Percentiles rank a stretch among this genome's conserved stretches.
Evolutionary conservation across 2,329 filamentous ascomycete genomes (phyloP).

Genomic region (Chaetothyriales sp.): DNA sequence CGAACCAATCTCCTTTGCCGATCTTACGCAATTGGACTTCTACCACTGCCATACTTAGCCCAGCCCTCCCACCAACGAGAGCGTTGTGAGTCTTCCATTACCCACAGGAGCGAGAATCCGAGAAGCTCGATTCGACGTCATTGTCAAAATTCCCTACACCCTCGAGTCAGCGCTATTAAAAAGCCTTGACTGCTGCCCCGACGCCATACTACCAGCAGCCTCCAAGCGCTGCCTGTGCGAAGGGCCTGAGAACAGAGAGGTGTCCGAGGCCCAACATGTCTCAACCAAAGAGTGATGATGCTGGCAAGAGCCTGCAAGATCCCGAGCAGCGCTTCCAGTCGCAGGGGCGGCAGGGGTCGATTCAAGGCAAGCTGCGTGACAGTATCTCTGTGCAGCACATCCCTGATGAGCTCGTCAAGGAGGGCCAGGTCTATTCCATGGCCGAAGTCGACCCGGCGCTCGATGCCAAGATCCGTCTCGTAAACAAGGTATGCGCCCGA

Average conservation of each 20-base stretch:
- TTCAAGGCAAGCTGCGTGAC: conserved; percentile 4
- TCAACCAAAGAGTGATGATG: not conserved
- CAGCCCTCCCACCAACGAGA: not conserved
- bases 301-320: not conserved
- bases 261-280: not conserved
- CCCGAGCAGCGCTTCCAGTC: not conserved
- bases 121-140: not conserved
- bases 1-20: not conserved
- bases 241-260: not conserved
- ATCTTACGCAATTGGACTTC: not conserved
- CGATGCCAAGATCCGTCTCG: conserved; percentile 25
- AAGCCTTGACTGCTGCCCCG: too few species aligned
- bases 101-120: not conserved
- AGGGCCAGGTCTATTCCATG: conserved; percentile 16
- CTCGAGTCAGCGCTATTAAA: not conserved
- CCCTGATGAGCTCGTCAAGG: conserved; percentile 5
- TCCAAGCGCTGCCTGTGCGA: not conserved
- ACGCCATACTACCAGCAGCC: not conserved
- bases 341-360: not conserved
- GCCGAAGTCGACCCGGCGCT: conserved; percentile 24
- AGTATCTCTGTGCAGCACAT: conserved; percentile 7
- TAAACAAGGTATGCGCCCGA: conserved; percentile 19
- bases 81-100: not conserved
- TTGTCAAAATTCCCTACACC: not conserved
- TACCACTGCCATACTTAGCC: not conserved